These are phyloP conservation scores for Mallotus japonicus DNA, from an alignment of 441 rosid genomes.

Conservation along the genomic window DNA sequence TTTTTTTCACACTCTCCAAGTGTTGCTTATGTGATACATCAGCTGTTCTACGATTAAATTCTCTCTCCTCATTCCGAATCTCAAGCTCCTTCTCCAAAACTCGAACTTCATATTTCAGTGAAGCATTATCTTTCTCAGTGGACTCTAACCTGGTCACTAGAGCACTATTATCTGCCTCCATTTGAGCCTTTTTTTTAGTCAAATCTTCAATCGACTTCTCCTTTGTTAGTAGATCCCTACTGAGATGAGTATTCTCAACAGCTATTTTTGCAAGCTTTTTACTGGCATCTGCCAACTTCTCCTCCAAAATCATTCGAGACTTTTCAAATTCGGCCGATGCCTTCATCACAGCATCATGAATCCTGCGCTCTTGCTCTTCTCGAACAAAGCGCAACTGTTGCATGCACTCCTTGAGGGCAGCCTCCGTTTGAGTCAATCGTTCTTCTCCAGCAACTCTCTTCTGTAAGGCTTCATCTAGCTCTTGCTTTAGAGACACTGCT, in stretches of 20 bases:
- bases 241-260: conserved; percentile 57
- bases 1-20: conserved; percentile 68
- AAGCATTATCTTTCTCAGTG: conserved; percentile 71
- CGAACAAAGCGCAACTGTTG: conserved; percentile 70
- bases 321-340: conserved; percentile 56
- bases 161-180: conserved; percentile 53
- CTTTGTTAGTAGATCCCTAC: conserved; percentile 53
- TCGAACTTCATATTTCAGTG: conserved; percentile 74
- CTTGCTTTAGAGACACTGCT: conserved; percentile 48
- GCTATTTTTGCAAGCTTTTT: conserved; percentile 49
- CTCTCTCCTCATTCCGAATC: conserved; percentile 81
- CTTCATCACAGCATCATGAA: conserved; percentile 73
- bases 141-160: conserved; percentile 61
- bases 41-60: conserved; percentile 58
- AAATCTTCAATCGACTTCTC: conserved; percentile 54
- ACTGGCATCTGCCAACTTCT: conserved; percentile 41
- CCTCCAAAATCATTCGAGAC: conserved; percentile 43
- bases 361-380: conserved; percentile 69
- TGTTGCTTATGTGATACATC: conserved; percentile 76
- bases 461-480: conserved; percentile 52
- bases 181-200: conserved; percentile 45
- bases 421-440: conserved; percentile 50
- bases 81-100: conserved; percentile 83
- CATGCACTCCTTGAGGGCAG: conserved; percentile 76
- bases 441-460: conserved; percentile 50